Conservation (phyloP, 768 basidiomycete species). For the Clitopilus passeckerianus region DNA sequence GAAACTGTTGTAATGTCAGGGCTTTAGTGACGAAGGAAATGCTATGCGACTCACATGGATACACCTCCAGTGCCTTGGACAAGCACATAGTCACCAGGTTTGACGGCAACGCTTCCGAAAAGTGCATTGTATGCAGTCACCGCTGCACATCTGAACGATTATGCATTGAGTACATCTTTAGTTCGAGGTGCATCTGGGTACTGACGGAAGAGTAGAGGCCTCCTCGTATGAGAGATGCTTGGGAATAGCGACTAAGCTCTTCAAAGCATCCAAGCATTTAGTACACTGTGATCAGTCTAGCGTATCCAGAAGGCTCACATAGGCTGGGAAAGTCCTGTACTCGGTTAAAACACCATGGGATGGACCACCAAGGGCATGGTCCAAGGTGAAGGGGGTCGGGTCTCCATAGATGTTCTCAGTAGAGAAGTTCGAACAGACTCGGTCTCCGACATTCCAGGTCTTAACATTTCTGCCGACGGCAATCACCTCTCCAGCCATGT, state of each 20-base stretch:
- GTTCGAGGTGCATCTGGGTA: constrained; percentile 1
- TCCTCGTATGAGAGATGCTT: constrained; percentile 54
- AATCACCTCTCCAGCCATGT: constrained; percentile 52
- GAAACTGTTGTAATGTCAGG: constrained; percentile 26
- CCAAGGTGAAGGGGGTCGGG: constrained; percentile 20
- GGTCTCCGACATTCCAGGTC: constrained; percentile 48
- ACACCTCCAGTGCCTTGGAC: constrained; percentile 50
- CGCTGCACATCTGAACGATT: constrained; percentile 38
- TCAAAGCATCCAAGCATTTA: background rate
- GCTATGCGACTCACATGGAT: constrained; percentile 30
- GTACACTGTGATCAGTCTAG: background rate
- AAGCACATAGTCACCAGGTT: constrained; percentile 51
- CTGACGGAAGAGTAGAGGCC: constrained; percentile 54
- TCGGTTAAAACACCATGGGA: constrained; percentile 47
- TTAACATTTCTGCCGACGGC: constrained; percentile 37
- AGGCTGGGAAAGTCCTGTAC: constrained; percentile 40
- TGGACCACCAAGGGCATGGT: constrained; percentile 36
- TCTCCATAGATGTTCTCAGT: constrained; percentile 42
- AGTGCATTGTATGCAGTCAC: constrained; percentile 60
- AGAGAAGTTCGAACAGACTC: constrained; percentile 46
- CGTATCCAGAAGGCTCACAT: constrained; percentile 17
- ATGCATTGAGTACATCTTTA: background rate
- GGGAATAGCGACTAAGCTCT: constrained; percentile 46
- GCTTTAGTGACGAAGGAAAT: background rate
- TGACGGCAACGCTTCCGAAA: constrained; percentile 37